Percentiles rank a stretch among this genome's conserved stretches.
Conservation (phyloP, 176 grass and related monocot species). For the Musa acuminata region DNA sequence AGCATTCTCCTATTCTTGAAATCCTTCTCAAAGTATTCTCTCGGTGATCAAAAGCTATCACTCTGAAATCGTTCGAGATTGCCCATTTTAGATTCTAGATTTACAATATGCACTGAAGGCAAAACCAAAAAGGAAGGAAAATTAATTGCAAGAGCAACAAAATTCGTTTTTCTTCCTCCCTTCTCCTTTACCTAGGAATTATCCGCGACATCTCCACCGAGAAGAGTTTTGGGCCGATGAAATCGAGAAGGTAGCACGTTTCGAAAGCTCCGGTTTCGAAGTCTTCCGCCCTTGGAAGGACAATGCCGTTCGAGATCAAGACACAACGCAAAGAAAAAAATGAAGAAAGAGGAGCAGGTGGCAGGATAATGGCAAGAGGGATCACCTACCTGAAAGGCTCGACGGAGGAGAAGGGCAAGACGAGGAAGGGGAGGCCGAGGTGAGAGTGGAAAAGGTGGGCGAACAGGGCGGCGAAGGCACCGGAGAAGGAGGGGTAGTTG, state of each 20-base stretch:
- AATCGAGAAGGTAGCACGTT: conserved; percentile 84
- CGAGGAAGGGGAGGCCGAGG: conserved; percentile 33
- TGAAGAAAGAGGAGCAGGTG: neutral
- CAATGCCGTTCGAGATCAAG: neutral
- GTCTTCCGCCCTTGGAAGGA: conserved; percentile 40
- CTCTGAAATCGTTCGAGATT: conserved; percentile 39
- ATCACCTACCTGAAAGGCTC: conserved; percentile 52
- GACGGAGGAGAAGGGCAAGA: conserved; percentile 73
- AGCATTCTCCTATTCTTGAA: conserved; percentile 29
- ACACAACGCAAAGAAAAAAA: neutral
- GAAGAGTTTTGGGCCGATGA: conserved; percentile 58
- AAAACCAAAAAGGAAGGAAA: neutral
- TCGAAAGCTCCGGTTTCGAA: conserved; percentile 38
- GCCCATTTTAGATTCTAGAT: neutral
- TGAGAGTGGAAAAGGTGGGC: conserved; percentile 54
- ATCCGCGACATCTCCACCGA: conserved; percentile 46
- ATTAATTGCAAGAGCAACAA: neutral
- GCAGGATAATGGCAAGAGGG: neutral
- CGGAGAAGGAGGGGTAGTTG: conserved; percentile 83
- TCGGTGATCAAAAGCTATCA: conserved; percentile 78
- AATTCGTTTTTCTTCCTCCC: neutral
- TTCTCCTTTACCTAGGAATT: conserved; percentile 43
- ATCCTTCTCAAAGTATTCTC: conserved; percentile 43
- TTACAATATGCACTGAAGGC: neutral
- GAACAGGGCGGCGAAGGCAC: conserved; percentile 70